phyloP scores from a whole-genome alignment of 2,329 filamentous ascomycete species.

The Talaromyces rugulosus region DNA sequence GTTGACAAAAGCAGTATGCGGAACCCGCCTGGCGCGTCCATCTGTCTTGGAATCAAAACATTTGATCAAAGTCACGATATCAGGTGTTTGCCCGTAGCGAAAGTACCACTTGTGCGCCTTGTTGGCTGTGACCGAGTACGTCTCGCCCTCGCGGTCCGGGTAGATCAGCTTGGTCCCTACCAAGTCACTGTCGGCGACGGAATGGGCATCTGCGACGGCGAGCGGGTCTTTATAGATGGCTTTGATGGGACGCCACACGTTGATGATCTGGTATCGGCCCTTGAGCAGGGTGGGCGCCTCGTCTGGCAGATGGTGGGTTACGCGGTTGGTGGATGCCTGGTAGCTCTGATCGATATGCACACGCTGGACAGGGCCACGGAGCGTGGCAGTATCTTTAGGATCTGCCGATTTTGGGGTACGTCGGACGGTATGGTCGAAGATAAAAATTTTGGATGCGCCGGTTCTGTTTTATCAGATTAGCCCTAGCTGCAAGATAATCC shows the following conservation, averaged over 20 bases:
- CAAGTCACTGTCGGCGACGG: slow-evolving; percentile 50
- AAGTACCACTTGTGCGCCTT: slow-evolving; percentile 51
- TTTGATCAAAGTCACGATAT: slow-evolving; percentile 58
- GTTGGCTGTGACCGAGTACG: slow-evolving; percentile 43
- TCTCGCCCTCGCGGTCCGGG: slow-evolving; percentile 49
- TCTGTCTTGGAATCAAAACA: slow-evolving; percentile 58
- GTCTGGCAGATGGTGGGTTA: slow-evolving; percentile 41
- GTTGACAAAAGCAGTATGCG: slow-evolving; percentile 55
- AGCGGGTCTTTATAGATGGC: slow-evolving; percentile 53
- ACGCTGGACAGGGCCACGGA: slow-evolving; percentile 46
- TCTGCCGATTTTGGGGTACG: slow-evolving; percentile 25
- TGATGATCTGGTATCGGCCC: slow-evolving; percentile 47
- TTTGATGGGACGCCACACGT: slow-evolving; percentile 50
- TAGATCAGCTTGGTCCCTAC: slow-evolving; percentile 49
- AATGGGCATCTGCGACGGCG: slow-evolving; percentile 49
- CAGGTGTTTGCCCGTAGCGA: slow-evolving; percentile 47
- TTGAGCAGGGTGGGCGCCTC: slow-evolving; percentile 41
- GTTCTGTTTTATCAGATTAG: slow-evolving; percentile 21
- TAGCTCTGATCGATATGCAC: slow-evolving; percentile 52
- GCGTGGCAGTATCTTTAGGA: slow-evolving; percentile 21
- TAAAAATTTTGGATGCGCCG: slow-evolving; percentile 42
- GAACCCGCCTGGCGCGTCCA: slow-evolving; percentile 49
- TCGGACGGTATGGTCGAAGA: slow-evolving; percentile 51
- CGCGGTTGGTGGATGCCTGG: slow-evolving; percentile 39
- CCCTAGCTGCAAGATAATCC: neutral